Conservation (phyloP, 192 early-diverging fungal species). For the Chytriomyces hyalinus region DNA sequence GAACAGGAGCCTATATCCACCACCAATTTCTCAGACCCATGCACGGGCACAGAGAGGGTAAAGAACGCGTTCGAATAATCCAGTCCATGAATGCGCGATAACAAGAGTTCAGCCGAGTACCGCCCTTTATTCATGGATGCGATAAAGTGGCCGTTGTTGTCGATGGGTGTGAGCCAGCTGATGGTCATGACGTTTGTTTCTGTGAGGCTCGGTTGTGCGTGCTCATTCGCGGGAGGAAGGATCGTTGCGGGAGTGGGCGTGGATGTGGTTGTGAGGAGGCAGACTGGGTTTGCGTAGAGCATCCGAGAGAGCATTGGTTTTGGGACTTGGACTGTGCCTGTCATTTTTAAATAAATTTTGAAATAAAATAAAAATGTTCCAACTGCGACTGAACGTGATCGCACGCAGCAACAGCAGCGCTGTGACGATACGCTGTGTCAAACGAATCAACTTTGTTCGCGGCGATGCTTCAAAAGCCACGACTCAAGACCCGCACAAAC, state of each 20-base stretch:
- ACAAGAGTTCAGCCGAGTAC: slow-evolving; percentile 30
- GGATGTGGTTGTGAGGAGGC: slow-evolving; percentile 39
- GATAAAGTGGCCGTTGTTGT: slow-evolving; percentile 48
- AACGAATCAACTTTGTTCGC: no score
- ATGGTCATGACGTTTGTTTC: slow-evolving; percentile 52
- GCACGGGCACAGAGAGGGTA: slow-evolving; percentile 40
- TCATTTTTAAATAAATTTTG: no score
- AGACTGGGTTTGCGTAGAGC: slow-evolving; percentile 51
- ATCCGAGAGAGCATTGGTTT: slow-evolving; percentile 48
- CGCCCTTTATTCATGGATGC: slow-evolving; percentile 47
- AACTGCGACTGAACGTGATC: no score
- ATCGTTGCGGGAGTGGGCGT: no score
- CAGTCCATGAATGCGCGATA: not conserved
- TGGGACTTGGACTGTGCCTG: slow-evolving; percentile 3
- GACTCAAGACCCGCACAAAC: no score
- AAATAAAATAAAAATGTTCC: no score
- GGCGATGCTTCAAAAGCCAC: no score
- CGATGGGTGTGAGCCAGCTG: slow-evolving; percentile 48
- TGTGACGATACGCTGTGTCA: no score
- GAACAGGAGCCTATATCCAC: slow-evolving; percentile 36
- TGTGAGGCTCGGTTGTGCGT: not conserved
- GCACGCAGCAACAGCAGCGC: no score
- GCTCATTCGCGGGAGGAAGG: no score
- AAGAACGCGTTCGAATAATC: not conserved
- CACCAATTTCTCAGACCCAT: slow-evolving; percentile 35